These are phyloP conservation scores for Boletus vinaceobasis DNA, from an alignment of 768 basidiomycete species.

Conservation along the genomic window DNA sequence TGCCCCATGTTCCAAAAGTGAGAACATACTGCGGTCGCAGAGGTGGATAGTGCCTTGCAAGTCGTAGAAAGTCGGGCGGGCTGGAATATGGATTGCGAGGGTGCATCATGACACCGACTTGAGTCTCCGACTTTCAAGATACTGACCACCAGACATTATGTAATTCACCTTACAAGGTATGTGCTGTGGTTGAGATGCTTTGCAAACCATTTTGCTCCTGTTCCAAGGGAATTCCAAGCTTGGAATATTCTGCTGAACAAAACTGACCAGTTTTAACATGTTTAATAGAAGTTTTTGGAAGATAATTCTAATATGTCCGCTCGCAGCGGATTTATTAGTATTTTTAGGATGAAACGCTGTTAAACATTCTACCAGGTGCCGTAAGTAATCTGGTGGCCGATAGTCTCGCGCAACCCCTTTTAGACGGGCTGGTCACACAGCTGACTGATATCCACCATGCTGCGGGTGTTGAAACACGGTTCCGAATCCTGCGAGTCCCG, in stretches of 20 bases:
- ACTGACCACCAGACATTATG: slow-evolving; percentile 11
- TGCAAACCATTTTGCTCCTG: too few relatives aligned
- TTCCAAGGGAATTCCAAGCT: too few relatives aligned
- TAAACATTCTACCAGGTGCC: too few relatives aligned
- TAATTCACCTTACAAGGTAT: background rate
- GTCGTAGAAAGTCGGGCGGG: slow-evolving; percentile 54
- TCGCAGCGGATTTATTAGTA: too few relatives aligned
- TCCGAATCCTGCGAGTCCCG: background rate
- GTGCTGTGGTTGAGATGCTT: background rate
- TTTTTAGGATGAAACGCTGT: background rate
- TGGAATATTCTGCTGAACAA: background rate
- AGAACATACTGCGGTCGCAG: slow-evolving; percentile 51
- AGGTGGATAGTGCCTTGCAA: slow-evolving; percentile 56
- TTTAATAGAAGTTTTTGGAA: too few relatives aligned
- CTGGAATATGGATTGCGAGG: slow-evolving; percentile 46
- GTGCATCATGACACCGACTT: slow-evolving; percentile 36
- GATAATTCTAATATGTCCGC: background rate
- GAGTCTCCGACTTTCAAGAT: background rate
- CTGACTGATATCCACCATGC: too few relatives aligned
- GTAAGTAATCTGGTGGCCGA: too few relatives aligned
- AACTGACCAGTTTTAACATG: background rate
- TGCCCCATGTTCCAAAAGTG: background rate
- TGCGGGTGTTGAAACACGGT: too few relatives aligned
- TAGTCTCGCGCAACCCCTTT: too few relatives aligned
- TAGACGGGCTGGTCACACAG: too few relatives aligned